Base-by-base conservation (phyloP, 2,329 filamentous ascomycete genomes). In the Exophiala sideris region DNA sequence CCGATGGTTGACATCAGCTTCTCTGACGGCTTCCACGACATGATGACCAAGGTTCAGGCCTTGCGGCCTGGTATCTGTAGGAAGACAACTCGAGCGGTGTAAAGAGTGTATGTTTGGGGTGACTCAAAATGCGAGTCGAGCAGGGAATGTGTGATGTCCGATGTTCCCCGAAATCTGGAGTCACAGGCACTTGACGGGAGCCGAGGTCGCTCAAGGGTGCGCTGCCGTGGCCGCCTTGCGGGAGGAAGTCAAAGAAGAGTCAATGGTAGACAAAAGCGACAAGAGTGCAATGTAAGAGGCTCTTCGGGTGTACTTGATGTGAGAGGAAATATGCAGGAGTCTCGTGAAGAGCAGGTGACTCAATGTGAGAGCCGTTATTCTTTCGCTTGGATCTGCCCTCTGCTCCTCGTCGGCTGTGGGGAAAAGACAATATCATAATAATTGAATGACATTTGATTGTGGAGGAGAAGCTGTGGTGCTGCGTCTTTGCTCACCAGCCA, bases 1-100 rank as follows among this genome's bases (percentile, higher is more conserved):
- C 87, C 85, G 86, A 96, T 96, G 79, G 88, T 96, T 66, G 94
- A 88, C 89, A 96, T 94, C 85, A 97, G 76, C 76, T 84, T 82
- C 73, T 91, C 88, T 60, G 88, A 88, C 71, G 86, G 87, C 79
- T 87, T 96, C 92, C 92, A 97, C 79, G 88, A 88, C 91, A 96
- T 96, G 59, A 58, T 72, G 67, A 57, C 42, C 44, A 51, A 45
- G 20, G 39, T 45, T 63, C 57, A 64, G 63, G 63, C 63, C 63
- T 58, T 62, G 42, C 61, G 63, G 63, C 63, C 63, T 65, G 59
- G 55, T 48, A 60, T 48, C 47, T 44, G 56, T 40, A 46, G 54
- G 48, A 36, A 46, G 41, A 60, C 59, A 62, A 62, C 38, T 62
- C 45, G 58, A 56, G 48, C 38, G 57, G 36, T 29, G 39, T 41